Evolutionary conservation across 306 rosid species (phyloP), one percentile per base, ranked within the genome.

Genomic region (Quercus gilva): DNA sequence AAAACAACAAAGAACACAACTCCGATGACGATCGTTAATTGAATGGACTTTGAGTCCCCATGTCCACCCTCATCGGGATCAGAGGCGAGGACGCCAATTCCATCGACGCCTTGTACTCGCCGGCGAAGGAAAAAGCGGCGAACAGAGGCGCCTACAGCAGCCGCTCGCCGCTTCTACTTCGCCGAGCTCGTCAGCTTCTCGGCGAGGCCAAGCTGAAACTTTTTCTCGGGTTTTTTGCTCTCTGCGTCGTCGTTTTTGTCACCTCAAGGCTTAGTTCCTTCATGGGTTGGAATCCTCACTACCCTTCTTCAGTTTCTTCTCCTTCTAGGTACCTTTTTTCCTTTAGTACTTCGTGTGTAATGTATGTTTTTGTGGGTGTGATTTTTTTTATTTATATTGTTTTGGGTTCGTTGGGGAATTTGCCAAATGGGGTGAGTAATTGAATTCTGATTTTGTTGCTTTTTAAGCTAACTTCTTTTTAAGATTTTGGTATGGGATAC

Each of bases 91-190:
- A 71, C 58, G 55, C 74, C 41, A 78, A 19, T 4, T 35, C 31
- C 51, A 57, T 14, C 69, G 88, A 77, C 59, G 79, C 83, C 49
- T 13, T 87, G 8, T 25, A 85, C 79, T 90, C 91, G 60, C 89
- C 91, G 73, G 89, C 90, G 69, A 90, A 87, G 81, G 86, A 78
- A 78, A 90, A 87, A 81, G 89, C 94, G 56, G 81, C 89, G 57
- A 74, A 74, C 57, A 83, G 90, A 51, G 73, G 86, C 35, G 81
- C 58, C 23, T 84, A 75, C 55, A 56, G 35, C 12, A 37, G 43
- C 74, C 83, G 85, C 51, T 55, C 83, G 28, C 58, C 72, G 19
- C 79, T 81, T 21, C 55, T 73, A 53, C n/a, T 84, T 43, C 87
- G 84, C 19, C 85, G 85, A 49, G 89, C 73, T 71, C 82, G 83